Percentiles rank a stretch among this genome's conserved stretches.
Evolutionary conservation across 495 filamentous ascomycete species (phyloP).

Genomic region (Bryoglossum gracile): DNA sequence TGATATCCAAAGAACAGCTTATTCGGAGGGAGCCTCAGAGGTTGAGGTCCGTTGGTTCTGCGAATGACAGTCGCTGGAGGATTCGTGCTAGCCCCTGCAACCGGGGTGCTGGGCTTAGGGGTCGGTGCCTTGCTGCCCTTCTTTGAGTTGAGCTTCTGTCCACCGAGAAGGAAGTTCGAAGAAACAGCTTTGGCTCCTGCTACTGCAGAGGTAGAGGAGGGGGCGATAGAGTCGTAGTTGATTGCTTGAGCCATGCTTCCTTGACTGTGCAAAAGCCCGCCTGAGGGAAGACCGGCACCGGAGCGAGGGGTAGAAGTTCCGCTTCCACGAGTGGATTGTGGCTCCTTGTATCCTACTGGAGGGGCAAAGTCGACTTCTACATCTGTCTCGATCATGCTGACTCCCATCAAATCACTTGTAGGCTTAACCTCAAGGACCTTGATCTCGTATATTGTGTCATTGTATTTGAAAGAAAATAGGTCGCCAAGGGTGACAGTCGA

Average conservation of each 20-base stretch:
- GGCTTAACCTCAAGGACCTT: slow-evolving; percentile 91
- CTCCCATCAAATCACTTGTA: slow-evolving; percentile 61
- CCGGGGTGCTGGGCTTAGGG: slow-evolving; percentile 74
- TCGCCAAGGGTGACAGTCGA: slow-evolving; percentile 86
- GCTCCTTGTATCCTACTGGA: slow-evolving; percentile 89
- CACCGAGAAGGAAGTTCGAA: slow-evolving; percentile 74
- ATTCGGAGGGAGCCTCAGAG: slow-evolving; percentile 75
- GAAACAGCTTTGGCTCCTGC: slow-evolving; percentile 55
- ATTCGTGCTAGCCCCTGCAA: slow-evolving; percentile 61
- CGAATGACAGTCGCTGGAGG: slow-evolving; percentile 36
- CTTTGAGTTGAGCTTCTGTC: slow-evolving; percentile 69
- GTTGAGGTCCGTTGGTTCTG: slow-evolving; percentile 71
- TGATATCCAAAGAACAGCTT: slow-evolving; percentile 96
- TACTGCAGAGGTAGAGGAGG: slow-evolving; percentile 56
- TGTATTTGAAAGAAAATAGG: slow-evolving; percentile 90
- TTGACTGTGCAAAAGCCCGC: slow-evolving; percentile 68
- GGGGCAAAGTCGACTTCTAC: slow-evolving; percentile 91
- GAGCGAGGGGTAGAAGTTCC: slow-evolving; percentile 59
- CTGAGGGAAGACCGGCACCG: slow-evolving; percentile 50
- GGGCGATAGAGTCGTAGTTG: slow-evolving; percentile 93
- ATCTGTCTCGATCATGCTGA: slow-evolving; percentile 94
- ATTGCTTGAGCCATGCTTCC: slow-evolving; percentile 95
- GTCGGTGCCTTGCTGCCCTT: slow-evolving; percentile 73
- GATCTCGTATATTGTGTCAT: slow-evolving; percentile 86
- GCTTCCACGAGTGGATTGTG: slow-evolving; percentile 47